Evolutionary conservation across 768 basidiomycete genomes (phyloP).

Genomic region (Lentinula edodes): DNA sequence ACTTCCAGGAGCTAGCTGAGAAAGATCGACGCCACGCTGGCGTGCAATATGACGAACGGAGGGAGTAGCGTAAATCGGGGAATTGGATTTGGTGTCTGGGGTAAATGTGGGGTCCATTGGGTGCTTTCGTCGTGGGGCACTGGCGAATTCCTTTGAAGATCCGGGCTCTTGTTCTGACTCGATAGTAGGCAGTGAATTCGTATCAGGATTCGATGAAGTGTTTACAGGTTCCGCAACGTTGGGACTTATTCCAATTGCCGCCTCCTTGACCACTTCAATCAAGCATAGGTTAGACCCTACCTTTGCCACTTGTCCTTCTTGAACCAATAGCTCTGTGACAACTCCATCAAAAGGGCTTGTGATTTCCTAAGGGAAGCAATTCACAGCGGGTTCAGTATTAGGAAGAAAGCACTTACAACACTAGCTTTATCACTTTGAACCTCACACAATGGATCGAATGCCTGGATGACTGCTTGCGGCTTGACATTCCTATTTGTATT

Average conservation of each 20-base stretch:
- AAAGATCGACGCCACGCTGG: slow-evolving; percentile 56
- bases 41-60: slow-evolving; percentile 77
- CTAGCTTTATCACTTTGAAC: slow-evolving; percentile 6
- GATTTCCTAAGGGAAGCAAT: slow-evolving; percentile 73
- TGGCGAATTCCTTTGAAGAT: not conserved
- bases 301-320: slow-evolving; percentile 80
- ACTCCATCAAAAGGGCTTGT: slow-evolving; percentile 82
- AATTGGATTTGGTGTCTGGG: slow-evolving; percentile 8
- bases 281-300: slow-evolving; percentile 74
- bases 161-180: not conserved
- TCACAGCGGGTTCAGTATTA: slow-evolving; percentile 76
- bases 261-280: slow-evolving; percentile 75
- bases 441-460: slow-evolving; percentile 48
- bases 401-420: slow-evolving; percentile 28
- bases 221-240: slow-evolving; percentile 13
- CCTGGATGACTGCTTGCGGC: slow-evolving; percentile 41
- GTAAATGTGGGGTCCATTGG: slow-evolving; percentile 44
- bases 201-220: not conserved
- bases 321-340: slow-evolving; percentile 64
- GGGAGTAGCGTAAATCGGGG: slow-evolving; percentile 61
- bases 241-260: slow-evolving; percentile 15
- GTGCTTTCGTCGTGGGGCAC: slow-evolving; percentile 32
- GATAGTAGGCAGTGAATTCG: no score
- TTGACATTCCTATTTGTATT: slow-evolving; percentile 56
- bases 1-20: slow-evolving; percentile 54